Evolutionary conservation across 345 rosid genomes (phyloP).

Genomic region (Trapa incisa): DNA sequence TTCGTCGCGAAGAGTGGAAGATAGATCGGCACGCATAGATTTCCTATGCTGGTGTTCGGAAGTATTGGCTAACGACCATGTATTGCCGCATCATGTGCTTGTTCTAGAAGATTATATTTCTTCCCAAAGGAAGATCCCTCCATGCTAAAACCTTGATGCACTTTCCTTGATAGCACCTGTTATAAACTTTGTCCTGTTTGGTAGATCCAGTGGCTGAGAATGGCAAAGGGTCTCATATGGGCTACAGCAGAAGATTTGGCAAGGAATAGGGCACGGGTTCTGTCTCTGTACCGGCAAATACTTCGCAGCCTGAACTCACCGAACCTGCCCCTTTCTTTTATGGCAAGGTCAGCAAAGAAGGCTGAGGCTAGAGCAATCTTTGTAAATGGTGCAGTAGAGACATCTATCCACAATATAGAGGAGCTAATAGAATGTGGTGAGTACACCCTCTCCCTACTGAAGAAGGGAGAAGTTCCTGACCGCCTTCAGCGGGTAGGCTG

Average conservation of each 20-base stretch:
- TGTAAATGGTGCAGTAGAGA: constrained; percentile 30
- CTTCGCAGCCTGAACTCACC: constrained; percentile 38
- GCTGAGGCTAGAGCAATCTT: constrained; percentile 39
- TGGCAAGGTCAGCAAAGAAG: constrained; percentile 38
- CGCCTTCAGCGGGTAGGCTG: constrained; percentile 14
- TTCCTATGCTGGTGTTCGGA: no score
- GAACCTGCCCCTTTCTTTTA: constrained; percentile 26
- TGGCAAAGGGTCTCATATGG: constrained; percentile 30
- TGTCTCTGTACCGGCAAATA: constrained; percentile 33
- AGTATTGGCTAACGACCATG: no score
- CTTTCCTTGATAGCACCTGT: no score
- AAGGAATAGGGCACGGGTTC: constrained; percentile 24
- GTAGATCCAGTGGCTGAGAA: background rate
- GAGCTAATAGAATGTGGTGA: constrained; percentile 35
- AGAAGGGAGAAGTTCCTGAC: constrained; percentile 34
- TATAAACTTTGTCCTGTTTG: background rate
- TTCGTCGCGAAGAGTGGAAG: no score
- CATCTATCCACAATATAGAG: constrained; percentile 29
- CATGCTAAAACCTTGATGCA: no score
- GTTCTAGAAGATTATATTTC: no score
- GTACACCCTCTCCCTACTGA: constrained; percentile 26
- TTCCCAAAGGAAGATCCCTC: no score
- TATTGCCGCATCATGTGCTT: no score
- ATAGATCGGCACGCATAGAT: no score
- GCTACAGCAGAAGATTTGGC: constrained; percentile 31